Evolutionary conservation across 1,139 yeast species (phyloP).

Genomic region (Saccharomyces hybrid): DNA sequence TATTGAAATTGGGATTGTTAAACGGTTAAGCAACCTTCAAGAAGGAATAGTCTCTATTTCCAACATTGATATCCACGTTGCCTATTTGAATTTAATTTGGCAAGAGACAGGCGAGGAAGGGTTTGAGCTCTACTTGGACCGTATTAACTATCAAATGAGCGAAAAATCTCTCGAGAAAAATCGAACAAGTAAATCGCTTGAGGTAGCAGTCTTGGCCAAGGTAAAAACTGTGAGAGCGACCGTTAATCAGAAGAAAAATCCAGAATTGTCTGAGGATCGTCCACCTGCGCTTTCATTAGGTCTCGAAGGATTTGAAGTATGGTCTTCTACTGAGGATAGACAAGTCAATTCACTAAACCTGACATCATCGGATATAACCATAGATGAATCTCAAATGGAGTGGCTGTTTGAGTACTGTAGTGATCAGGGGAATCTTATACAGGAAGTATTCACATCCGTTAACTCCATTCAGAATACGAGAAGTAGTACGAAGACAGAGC

Average conservation of each 20-base stretch:
- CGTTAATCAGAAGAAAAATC: slow-evolving; percentile 10
- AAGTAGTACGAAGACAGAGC: slow-evolving; percentile 15
- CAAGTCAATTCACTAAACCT: slow-evolving; percentile 34
- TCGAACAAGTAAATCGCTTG: slow-evolving; percentile 12
- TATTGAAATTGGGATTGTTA: slow-evolving; percentile 55
- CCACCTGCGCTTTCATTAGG: slow-evolving; percentile 18
- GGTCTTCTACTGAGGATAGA: slow-evolving; percentile 35
- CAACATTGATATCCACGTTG: slow-evolving; percentile 47
- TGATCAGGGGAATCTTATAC: slow-evolving; percentile 19
- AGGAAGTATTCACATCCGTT: slow-evolving; percentile 21
- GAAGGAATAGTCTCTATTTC: slow-evolving; percentile 35
- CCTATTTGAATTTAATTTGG: slow-evolving; percentile 37
- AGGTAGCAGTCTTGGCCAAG: slow-evolving; percentile 14
- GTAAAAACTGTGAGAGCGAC: slow-evolving; percentile 18
- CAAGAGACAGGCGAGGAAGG: slow-evolving; percentile 15
- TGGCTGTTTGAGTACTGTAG: slow-evolving; percentile 35
- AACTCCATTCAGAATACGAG: slow-evolving; percentile 10
- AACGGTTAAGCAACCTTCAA: slow-evolving; percentile 35
- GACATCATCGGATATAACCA: slow-evolving; percentile 31
- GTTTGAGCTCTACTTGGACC: slow-evolving; percentile 36
- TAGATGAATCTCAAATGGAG: slow-evolving; percentile 34
- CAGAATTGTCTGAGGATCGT: slow-evolving; percentile 12
- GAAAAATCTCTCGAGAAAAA: slow-evolving; percentile 15
- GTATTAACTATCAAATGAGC: slow-evolving; percentile 24
- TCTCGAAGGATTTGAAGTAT: slow-evolving; percentile 34